phyloP scores from a whole-genome alignment of 2,329 filamentous ascomycete species.

The Didymella glomerata region DNA sequence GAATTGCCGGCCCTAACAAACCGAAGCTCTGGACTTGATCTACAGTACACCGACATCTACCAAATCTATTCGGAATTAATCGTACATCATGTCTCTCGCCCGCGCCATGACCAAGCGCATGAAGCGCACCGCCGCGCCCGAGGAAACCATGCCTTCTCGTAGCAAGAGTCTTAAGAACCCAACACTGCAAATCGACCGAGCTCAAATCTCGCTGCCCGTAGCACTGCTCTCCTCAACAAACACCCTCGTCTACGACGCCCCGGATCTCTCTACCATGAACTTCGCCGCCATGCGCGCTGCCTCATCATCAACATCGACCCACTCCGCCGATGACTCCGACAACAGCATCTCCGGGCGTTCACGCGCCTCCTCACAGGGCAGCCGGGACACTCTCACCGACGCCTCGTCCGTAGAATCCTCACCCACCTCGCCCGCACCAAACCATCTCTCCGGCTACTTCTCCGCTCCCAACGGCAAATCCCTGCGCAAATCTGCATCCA shows the following conservation, averaged over 20 bases:
- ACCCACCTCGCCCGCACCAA: slow-evolving; percentile 61
- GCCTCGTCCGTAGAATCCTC: slow-evolving; percentile 62
- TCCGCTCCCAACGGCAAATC: slow-evolving; percentile 58
- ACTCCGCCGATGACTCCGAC: slow-evolving; percentile 78
- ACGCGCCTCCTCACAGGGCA: slow-evolving; percentile 60
- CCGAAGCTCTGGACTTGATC: slow-evolving; percentile 14
- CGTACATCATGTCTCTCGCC: slow-evolving; percentile 65
- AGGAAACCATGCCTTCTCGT: slow-evolving; percentile 43
- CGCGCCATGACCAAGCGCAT: slow-evolving; percentile 76
- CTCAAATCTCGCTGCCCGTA: slow-evolving; percentile 86
- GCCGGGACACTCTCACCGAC: slow-evolving; percentile 73
- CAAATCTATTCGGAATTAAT: slow-evolving; percentile 44
- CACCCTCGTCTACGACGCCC: slow-evolving; percentile 93
- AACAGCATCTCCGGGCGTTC: slow-evolving; percentile 60
- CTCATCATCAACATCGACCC: slow-evolving; percentile 63
- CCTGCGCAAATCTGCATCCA: slow-evolving; percentile 54
- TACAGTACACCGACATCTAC: slow-evolving; percentile 33
- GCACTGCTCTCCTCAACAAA: slow-evolving; percentile 94
- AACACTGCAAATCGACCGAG: slow-evolving; percentile 61
- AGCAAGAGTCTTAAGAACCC: slow-evolving; percentile 58
- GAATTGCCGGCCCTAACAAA: slow-evolving; percentile 44
- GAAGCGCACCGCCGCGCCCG: slow-evolving; percentile 63
- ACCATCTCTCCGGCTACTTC: slow-evolving; percentile 66
- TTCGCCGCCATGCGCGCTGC: slow-evolving; percentile 38
- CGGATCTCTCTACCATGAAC: slow-evolving; percentile 69